Percentiles rank a stretch among this genome's conserved stretches.
Conservation (phyloP, 495 filamentous ascomycete genomes). For the Margaritispora aquatica region DNA sequence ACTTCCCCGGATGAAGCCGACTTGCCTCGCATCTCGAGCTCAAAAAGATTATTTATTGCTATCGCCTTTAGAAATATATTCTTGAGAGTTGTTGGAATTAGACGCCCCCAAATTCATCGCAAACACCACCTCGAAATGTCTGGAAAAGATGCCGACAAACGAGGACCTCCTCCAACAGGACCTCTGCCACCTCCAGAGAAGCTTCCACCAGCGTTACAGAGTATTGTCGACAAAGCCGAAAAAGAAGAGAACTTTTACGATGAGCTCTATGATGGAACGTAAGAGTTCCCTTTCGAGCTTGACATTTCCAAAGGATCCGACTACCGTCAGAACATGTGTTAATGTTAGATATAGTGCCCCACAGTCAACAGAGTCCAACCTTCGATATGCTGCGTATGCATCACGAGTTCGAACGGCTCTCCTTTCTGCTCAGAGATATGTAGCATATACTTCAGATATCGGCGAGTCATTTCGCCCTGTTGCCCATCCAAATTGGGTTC, state of each 20-base stretch:
- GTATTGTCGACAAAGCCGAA: slow-evolving; percentile 56
- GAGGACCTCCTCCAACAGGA: slow-evolving; percentile 17
- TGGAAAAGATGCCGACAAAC: slow-evolving; percentile 20
- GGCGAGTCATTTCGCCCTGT: slow-evolving; percentile 95
- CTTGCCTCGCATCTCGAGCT: background rate
- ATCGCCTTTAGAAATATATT: no score
- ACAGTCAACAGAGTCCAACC: slow-evolving; percentile 74
- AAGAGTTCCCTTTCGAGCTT: slow-evolving; percentile 29
- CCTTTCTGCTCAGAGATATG: slow-evolving; percentile 86
- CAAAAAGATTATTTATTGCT: no score
- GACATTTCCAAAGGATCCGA: background rate
- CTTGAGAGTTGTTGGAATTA: no score
- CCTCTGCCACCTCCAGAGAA: slow-evolving; percentile 52
- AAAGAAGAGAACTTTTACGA: slow-evolving; percentile 74
- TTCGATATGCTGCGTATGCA: slow-evolving; percentile 92
- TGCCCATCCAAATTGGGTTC: slow-evolving; percentile 76
- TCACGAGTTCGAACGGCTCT: slow-evolving; percentile 82
- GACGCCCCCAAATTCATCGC: background rate
- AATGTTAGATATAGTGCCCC: slow-evolving; percentile 48
- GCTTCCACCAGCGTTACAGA: slow-evolving; percentile 65
- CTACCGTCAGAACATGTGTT: background rate
- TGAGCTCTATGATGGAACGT: slow-evolving; percentile 74
- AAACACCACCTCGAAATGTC: slow-evolving; percentile 17
- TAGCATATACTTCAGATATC: slow-evolving; percentile 95
- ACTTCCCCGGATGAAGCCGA: slow-evolving; percentile 14